These are phyloP conservation scores for Lophiotrema nucula DNA, from an alignment of 495 filamentous ascomycete genomes.

Conservation along the genomic window DNA sequence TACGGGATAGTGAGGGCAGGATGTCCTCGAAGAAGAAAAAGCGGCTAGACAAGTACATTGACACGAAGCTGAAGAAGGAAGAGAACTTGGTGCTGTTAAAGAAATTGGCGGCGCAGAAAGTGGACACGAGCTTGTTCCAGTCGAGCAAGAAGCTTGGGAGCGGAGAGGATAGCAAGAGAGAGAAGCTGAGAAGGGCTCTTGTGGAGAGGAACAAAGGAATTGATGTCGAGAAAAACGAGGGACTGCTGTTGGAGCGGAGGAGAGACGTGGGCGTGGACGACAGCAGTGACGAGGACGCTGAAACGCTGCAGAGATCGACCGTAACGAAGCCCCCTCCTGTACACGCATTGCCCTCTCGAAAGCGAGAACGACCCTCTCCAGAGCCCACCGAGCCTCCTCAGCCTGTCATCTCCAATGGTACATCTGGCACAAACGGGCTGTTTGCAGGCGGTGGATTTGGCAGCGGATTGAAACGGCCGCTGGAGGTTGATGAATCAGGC, in stretches of 20 bases:
- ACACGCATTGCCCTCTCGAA: not conserved
- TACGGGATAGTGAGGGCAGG: conserved; percentile 57
- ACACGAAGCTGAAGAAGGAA: conserved; percentile 91
- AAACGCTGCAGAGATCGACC: conserved; percentile 4
- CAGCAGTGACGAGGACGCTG: conserved; percentile 38
- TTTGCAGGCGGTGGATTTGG: conserved; percentile 50
- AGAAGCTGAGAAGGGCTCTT: conserved; percentile 59
- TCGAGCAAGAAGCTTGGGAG: conserved; percentile 76
- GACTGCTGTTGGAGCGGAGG: conserved; percentile 47
- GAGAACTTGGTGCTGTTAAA: conserved; percentile 83
- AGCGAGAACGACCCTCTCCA: conserved; percentile 3
- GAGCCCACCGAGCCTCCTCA: conserved; percentile 12
- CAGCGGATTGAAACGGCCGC: conserved; percentile 80
- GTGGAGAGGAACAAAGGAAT: conserved; percentile 59
- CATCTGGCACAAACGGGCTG: not conserved
- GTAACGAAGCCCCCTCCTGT: not conserved
- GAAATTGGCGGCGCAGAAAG: conserved; percentile 71
- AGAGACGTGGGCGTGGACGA: conserved; percentile 33
- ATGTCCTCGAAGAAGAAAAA: conserved; percentile 91
- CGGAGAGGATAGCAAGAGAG: conserved; percentile 62
- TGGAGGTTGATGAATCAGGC: conserved; percentile 74
- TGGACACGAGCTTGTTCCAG: conserved; percentile 76
- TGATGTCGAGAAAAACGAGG: conserved; percentile 48
- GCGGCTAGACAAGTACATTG: conserved; percentile 94
- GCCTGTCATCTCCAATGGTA: not conserved